These are phyloP conservation scores for Geotrichum histeridarum DNA, from an alignment of 1,139 yeast species.

Conservation along the genomic window DNA sequence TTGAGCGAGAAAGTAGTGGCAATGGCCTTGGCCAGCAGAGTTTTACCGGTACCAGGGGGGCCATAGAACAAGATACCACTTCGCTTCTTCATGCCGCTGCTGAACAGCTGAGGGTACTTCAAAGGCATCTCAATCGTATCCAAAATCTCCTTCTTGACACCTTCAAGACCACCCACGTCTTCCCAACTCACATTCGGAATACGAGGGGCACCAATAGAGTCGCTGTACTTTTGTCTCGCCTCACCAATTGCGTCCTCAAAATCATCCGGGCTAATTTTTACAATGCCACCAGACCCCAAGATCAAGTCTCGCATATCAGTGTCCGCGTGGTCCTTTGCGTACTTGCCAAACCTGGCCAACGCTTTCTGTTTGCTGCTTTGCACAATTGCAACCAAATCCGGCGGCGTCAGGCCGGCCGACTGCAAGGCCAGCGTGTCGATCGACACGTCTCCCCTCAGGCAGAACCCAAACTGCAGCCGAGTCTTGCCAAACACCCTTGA, in stretches of 20 bases:
- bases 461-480: slow-evolving; percentile 21
- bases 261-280: slow-evolving; percentile 58
- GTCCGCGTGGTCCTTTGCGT: slow-evolving; percentile 28
- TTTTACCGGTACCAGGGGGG: slow-evolving; percentile 98
- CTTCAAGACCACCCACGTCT: slow-evolving; percentile 86
- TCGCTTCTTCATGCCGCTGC: slow-evolving; percentile 83
- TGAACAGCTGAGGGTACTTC: slow-evolving; percentile 84
- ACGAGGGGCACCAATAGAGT: slow-evolving; percentile 93
- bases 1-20: slow-evolving; percentile 91
- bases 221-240: slow-evolving; percentile 84
- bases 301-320: slow-evolving; percentile 31
- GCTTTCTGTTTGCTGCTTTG: slow-evolving; percentile 59
- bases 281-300: slow-evolving; percentile 40
- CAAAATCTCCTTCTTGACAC: slow-evolving; percentile 84
- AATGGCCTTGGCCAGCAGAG: slow-evolving; percentile 89
- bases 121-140: slow-evolving; percentile 96
- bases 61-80: slow-evolving; percentile 94
- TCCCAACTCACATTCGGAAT: slow-evolving; percentile 95
- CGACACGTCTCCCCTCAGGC: slow-evolving; percentile 51
- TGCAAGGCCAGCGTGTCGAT: slow-evolving; percentile 63
- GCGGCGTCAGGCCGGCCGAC: slow-evolving; percentile 89
- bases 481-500: slow-evolving; percentile 21
- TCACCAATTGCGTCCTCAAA: slow-evolving; percentile 68
- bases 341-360: slow-evolving; percentile 43
- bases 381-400: slow-evolving; percentile 71